phyloP scores from a whole-genome alignment of 2,329 filamentous ascomycete genomes.

The Pseudomassariella vexata region DNA sequence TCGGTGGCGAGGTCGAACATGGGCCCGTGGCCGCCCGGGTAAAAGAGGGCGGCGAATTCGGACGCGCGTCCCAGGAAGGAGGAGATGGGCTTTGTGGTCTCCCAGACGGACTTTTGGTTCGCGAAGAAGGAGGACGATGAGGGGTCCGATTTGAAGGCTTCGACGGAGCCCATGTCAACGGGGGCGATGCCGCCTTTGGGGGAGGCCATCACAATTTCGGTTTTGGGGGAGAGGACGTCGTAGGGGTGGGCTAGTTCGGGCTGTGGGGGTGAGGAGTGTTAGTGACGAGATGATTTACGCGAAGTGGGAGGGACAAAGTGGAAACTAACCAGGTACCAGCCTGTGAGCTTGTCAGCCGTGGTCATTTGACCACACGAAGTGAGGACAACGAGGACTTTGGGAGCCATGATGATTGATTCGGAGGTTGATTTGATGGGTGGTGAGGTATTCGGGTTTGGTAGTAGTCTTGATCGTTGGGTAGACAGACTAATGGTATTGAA shows the following conservation, averaged over 20 bases:
- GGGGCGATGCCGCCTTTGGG: slow-evolving; percentile 57
- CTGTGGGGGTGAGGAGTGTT: too few relatives aligned
- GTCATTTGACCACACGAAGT: slow-evolving; percentile 53
- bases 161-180: slow-evolving; percentile 53
- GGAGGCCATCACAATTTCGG: slow-evolving; percentile 54
- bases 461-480: too few relatives aligned
- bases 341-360: slow-evolving; percentile 49
- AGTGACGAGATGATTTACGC: too few relatives aligned
- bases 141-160: slow-evolving; percentile 47
- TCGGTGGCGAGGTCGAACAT: slow-evolving; percentile 63
- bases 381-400: slow-evolving; percentile 65
- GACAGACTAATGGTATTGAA: too few relatives aligned
- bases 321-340: slow-evolving; percentile 60
- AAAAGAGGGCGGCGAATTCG: slow-evolving; percentile 60
- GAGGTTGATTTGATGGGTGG: slow-evolving; percentile 1
- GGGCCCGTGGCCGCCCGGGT: slow-evolving; percentile 54
- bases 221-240: slow-evolving; percentile 44
- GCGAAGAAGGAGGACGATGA: slow-evolving; percentile 48
- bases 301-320: too few relatives aligned
- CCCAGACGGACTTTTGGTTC: slow-evolving; percentile 54
- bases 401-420: slow-evolving; percentile 32
- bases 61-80: slow-evolving; percentile 48
- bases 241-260: slow-evolving; percentile 62
- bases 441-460: background rate
- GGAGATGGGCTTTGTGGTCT: slow-evolving; percentile 53